Evolutionary conservation across 2,329 filamentous ascomycete species (phyloP).

Genomic region (Trichoderma sp.): DNA sequence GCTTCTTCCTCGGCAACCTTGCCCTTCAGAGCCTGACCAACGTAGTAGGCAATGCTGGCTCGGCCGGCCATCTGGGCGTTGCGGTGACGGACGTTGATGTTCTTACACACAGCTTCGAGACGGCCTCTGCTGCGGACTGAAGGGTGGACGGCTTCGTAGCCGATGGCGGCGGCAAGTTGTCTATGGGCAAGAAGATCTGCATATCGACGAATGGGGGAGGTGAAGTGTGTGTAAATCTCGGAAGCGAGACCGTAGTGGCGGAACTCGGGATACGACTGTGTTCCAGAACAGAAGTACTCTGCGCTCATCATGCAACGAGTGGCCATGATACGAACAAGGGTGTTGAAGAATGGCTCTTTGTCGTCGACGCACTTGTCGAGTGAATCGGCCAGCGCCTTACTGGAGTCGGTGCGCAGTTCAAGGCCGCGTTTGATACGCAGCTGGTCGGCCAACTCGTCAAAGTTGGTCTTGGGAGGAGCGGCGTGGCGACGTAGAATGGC

Average conservation of each 20-base stretch:
- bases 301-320: conserved; percentile 99
- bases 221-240: conserved; percentile 99
- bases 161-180: conserved; percentile 93
- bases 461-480: conserved; percentile 92
- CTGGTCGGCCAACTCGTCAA: conserved; percentile 90
- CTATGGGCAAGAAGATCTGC: conserved; percentile 94
- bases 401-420: conserved; percentile 81
- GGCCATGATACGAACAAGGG: conserved; percentile 93
- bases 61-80: conserved; percentile 96
- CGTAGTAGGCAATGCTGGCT: conserved; percentile 95
- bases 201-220: conserved; percentile 93
- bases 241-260: conserved; percentile 95
- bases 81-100: conserved; percentile 96
- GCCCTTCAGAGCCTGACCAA: conserved; percentile 90
- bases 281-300: conserved; percentile 96
- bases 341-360: conserved; percentile 94
- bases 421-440: conserved; percentile 84
- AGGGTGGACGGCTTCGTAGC: conserved; percentile 84
- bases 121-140: conserved; percentile 79
- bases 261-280: conserved; percentile 91
- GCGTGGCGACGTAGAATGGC: conserved; percentile 91
- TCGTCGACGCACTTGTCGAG: conserved; percentile 82
- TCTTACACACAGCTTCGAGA: conserved; percentile 92
- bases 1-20: conserved; percentile 79
- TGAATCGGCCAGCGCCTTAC: conserved; percentile 89